Evolutionary conservation across 2,329 filamentous ascomycete genomes (phyloP).

Genomic region (Rhinocladiella similis): DNA sequence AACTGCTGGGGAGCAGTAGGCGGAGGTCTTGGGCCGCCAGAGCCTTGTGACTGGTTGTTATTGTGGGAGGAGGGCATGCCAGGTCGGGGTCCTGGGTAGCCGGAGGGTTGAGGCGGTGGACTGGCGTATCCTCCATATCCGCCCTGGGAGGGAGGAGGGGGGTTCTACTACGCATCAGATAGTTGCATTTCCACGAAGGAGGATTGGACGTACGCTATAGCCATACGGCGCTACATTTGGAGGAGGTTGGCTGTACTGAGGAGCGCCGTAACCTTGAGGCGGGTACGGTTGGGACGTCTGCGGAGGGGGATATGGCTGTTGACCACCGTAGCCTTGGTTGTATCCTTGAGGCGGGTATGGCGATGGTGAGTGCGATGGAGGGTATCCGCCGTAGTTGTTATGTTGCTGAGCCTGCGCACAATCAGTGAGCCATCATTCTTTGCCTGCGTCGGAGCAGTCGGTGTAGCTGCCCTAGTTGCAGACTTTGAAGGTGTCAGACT

Average conservation of each 20-base stretch:
- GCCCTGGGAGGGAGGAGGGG: conserved; percentile 34
- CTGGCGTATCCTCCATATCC: conserved; percentile 20
- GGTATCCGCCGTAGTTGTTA: conserved; percentile 29
- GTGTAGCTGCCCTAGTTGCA: not conserved
- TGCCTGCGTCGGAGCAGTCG: not conserved
- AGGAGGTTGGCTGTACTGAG: conserved; percentile 49
- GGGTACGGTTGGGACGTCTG: conserved; percentile 35
- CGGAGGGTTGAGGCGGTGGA: conserved; percentile 38
- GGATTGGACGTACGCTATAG: conserved; percentile 20
- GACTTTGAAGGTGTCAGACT: not conserved
- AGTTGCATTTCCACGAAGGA: conserved; percentile 9
- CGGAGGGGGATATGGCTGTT: conserved; percentile 28
- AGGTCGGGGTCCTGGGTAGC: conserved; percentile 39
- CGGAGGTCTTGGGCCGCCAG: conserved; percentile 63
- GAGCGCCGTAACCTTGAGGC: conserved; percentile 24
- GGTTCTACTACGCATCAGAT: conserved; percentile 34
- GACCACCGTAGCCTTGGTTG: conserved; percentile 13
- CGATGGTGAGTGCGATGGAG: conserved; percentile 35
- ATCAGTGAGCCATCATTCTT: conserved; percentile 54
- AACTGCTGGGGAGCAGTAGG: conserved; percentile 69
- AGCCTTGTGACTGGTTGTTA: conserved; percentile 25
- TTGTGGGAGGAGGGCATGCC: conserved; percentile 23
- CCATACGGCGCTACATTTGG: conserved; percentile 33
- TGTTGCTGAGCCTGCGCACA: conserved; percentile 42
- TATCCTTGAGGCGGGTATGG: conserved; percentile 32